A percentile compares a stretch with the other conserved stretches of the same genome.
Conservation (phyloP, 139 green algal species). For the Chlorella sp. region DNA sequence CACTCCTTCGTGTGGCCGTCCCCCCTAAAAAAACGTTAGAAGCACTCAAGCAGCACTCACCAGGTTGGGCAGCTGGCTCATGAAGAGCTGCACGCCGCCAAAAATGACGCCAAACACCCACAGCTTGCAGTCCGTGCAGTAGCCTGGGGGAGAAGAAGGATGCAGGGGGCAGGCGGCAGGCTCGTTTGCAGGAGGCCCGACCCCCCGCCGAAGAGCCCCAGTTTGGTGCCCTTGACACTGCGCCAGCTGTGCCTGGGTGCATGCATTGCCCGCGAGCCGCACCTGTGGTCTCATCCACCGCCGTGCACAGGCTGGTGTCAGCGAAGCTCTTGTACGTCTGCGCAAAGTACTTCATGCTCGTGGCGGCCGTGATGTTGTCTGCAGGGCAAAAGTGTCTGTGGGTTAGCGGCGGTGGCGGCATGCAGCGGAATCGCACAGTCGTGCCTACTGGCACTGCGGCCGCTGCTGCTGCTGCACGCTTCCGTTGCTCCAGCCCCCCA, state of each 20-base stretch:
- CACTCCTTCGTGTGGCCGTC: no score
- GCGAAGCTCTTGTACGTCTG: constrained; percentile 6
- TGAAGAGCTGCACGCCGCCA: constrained; percentile 45
- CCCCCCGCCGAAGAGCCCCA: no score
- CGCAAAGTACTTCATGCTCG: constrained; percentile 25
- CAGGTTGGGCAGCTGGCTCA: constrained; percentile 49
- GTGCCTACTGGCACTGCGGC: no score
- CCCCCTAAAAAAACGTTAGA: no score
- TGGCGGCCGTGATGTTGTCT: constrained; percentile 10
- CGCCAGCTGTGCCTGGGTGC: no score
- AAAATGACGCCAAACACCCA: constrained; percentile 47
- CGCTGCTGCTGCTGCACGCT: no score
- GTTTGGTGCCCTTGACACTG: no score
- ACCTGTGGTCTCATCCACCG: not conserved
- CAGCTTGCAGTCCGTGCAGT: constrained; percentile 35
- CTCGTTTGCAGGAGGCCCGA: not conserved
- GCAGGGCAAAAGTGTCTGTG: not conserved
- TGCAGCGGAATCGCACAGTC: no score
- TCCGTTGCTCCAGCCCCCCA: no score
- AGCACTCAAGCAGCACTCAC: no score
- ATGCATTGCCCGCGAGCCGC: no score
- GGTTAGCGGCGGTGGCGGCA: no score
- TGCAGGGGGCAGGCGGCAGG: not conserved
- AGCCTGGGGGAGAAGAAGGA: not conserved
- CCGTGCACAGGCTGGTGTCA: not conserved